Evolutionary conservation across 768 basidiomycete genomes (phyloP).

Genomic region (Asterophora lycoperdoides): DNA sequence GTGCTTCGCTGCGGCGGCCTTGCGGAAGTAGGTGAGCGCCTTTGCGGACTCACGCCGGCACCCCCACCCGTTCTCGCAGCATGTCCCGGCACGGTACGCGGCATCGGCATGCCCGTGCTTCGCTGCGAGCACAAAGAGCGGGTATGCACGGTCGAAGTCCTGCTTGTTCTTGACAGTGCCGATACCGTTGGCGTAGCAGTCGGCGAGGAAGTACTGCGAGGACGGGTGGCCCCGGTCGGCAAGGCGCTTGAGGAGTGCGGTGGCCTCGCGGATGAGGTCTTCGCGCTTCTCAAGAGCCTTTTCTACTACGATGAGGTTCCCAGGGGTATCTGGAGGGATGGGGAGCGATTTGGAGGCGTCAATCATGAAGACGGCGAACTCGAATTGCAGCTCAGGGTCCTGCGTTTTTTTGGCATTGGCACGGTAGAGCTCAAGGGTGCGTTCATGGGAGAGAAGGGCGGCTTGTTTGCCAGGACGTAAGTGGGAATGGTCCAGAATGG

Average conservation of each 20-base stretch:
- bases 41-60: conserved; percentile 90
- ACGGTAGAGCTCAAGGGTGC: conserved; percentile 95
- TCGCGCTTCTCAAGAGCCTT: conserved; percentile 79
- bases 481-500: conserved; percentile 88
- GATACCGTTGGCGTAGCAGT: conserved; percentile 98
- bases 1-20: conserved; percentile 86
- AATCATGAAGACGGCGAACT: conserved; percentile 98
- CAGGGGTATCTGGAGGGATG: conserved; percentile 63
- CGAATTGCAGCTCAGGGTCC: conserved; percentile 95
- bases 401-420: conserved; percentile 98
- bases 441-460: conserved; percentile 89
- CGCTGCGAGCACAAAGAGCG: conserved; percentile 90
- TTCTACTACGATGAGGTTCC: conserved; percentile 78
- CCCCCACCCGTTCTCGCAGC: conserved; percentile 99
- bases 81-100: conserved; percentile 92
- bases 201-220: conserved; percentile 96
- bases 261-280: conserved; percentile 86
- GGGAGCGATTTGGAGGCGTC: conserved; percentile 91
- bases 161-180: conserved; percentile 86
- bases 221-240: conserved; percentile 93
- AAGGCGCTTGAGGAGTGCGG: conserved; percentile 78
- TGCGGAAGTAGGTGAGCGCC: conserved; percentile 89
- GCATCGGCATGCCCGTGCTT: conserved; percentile 98
- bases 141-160: conserved; percentile 97
- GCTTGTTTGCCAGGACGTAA: conserved; percentile 91